Conservation (phyloP, 192 early-diverging fungal genomes). For the Mortierella hygrophila region DNA sequence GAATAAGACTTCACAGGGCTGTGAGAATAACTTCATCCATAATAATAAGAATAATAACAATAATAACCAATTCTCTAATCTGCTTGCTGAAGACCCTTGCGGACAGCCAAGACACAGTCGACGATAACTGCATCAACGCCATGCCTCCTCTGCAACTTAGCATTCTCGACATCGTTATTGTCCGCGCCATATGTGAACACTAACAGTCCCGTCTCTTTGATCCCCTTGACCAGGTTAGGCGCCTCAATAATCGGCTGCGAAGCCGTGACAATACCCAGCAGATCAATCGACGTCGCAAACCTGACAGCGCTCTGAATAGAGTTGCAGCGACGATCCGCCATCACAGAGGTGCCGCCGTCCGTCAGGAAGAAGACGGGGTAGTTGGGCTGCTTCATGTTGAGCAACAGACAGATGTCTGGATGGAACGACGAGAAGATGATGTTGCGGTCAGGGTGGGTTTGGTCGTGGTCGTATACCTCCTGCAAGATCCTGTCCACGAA, state of each 20-base stretch:
- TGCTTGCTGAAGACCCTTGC: slow-evolving; percentile 57
- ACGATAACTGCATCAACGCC: slow-evolving; percentile 93
- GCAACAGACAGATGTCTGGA: slow-evolving; percentile 86
- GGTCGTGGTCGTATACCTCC: slow-evolving; percentile 75
- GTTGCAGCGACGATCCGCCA: slow-evolving; percentile 86
- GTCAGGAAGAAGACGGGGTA: slow-evolving; percentile 95
- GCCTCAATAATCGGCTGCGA: slow-evolving; percentile 81
- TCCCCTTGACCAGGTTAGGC: slow-evolving; percentile 75
- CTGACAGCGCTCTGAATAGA: slow-evolving; percentile 82
- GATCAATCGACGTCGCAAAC: slow-evolving; percentile 78
- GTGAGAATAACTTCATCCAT: no score
- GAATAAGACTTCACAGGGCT: no score
- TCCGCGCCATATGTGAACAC: slow-evolving; percentile 88
- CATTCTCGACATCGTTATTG: slow-evolving; percentile 82
- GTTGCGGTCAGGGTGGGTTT: slow-evolving; percentile 64
- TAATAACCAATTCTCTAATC: slow-evolving; percentile 2
- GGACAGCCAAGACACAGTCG: slow-evolving; percentile 71
- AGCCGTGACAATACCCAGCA: slow-evolving; percentile 86
- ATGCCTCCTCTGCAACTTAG: slow-evolving; percentile 77
- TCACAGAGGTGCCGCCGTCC: slow-evolving; percentile 78
- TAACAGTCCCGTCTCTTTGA: slow-evolving; percentile 77
- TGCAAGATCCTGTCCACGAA: slow-evolving; percentile 90
- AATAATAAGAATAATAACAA: no score
- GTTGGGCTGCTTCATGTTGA: slow-evolving; percentile 88
- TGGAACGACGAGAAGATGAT: slow-evolving; percentile 96